Conservation (phyloP, 2,329 filamentous ascomycete genomes). For the Stachybotrys elegans region DNA sequence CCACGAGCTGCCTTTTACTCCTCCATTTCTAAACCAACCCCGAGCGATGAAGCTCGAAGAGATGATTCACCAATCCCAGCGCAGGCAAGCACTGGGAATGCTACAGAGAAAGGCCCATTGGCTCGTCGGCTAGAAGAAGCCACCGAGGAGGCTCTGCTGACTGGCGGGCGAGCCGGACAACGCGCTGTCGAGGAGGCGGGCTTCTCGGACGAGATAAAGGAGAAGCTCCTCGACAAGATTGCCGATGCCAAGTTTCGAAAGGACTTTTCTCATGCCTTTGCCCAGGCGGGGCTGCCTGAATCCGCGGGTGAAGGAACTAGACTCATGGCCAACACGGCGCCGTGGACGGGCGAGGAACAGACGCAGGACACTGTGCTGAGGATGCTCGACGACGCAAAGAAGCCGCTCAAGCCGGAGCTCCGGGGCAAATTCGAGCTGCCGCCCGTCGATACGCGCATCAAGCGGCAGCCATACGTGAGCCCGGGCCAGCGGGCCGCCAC, state of each 20-base stretch:
- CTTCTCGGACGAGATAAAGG: conserved; percentile 59
- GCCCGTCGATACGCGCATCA: conserved; percentile 49
- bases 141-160: conserved; percentile 57
- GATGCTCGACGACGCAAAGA: conserved; percentile 78
- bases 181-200: conserved; percentile 57
- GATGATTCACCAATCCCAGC: too few relatives aligned
- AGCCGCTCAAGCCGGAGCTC: conserved; percentile 54
- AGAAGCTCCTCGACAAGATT: conserved; percentile 51
- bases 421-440: conserved; percentile 42
- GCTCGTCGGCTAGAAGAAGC: conserved; percentile 55
- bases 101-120: conserved; percentile 38
- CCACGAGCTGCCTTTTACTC: conserved; percentile 10
- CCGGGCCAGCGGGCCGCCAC: conserved; percentile 43
- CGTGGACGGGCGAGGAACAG: conserved; percentile 76
- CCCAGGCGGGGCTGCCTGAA: conserved; percentile 41
- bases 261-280: conserved; percentile 43
- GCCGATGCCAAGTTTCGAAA: conserved; percentile 49
- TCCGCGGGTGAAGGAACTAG: conserved; percentile 65
- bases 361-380: conserved; percentile 72
- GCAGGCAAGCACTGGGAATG: background rate
- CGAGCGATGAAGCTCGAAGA: too few relatives aligned
- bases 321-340: conserved; percentile 59
- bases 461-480: conserved; percentile 30
- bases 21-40: too few relatives aligned
- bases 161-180: conserved; percentile 54